phyloP scores from a whole-genome alignment of 306 rosid genomes.

The cucumber (Cucumis sativus) region Cucumber_9930_V3 NC_026660.2:28639001-28639500 shows the following conservation, averaged over 20 bases:
- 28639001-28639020: slow-evolving; percentile 12
- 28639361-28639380: slow-evolving; percentile 45
- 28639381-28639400: slow-evolving; percentile 50
- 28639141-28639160: not conserved
- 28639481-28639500: slow-evolving; percentile 30
- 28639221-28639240: slow-evolving; percentile 48
- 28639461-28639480: slow-evolving; percentile 35
- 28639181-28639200: slow-evolving; percentile 39
- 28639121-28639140: not conserved
- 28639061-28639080: not conserved
- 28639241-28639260: slow-evolving; percentile 60
- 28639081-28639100: slow-evolving; percentile 13
- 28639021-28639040: slow-evolving; percentile 42
- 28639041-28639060: slow-evolving; percentile 18
- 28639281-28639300: slow-evolving; percentile 60
- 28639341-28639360: slow-evolving; percentile 35
- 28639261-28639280: slow-evolving; percentile 58
- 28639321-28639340: slow-evolving; percentile 4
- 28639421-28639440: slow-evolving; percentile 85
- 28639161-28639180: slow-evolving; percentile 19
- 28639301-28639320: slow-evolving; percentile 40
- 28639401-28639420: slow-evolving; percentile 57
- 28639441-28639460: slow-evolving; percentile 54
- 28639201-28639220: slow-evolving; percentile 61
- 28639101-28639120: slow-evolving; percentile 23